Conservation (phyloP, 2,329 filamentous ascomycete genomes). For the Colletotrichum sansevieriae region DNA sequence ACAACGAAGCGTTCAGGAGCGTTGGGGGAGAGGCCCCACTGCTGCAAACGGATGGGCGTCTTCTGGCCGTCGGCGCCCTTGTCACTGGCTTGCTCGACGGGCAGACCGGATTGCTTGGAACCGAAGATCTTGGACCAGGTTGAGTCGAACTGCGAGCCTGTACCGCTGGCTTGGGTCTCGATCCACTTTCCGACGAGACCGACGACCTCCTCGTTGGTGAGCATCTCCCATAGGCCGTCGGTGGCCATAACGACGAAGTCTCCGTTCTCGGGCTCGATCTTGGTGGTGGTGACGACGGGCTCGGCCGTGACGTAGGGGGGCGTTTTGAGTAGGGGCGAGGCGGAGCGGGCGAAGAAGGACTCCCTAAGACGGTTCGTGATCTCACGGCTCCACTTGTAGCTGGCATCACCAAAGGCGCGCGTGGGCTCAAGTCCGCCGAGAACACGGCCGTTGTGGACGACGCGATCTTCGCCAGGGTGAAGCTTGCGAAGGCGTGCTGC, state of each 20-base stretch:
- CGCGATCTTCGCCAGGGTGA: slow-evolving; percentile 90
- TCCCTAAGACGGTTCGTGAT: slow-evolving; percentile 85
- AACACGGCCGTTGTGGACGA: slow-evolving; percentile 89
- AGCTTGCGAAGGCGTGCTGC: slow-evolving; percentile 84
- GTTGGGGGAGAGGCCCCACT: slow-evolving; percentile 86
- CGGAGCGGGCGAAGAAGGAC: slow-evolving; percentile 88
- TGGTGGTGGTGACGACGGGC: slow-evolving; percentile 92
- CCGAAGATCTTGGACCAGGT: slow-evolving; percentile 77
- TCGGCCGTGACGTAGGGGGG: slow-evolving; percentile 98
- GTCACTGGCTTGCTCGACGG: slow-evolving; percentile 76
- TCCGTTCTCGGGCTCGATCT: slow-evolving; percentile 88
- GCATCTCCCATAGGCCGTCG: slow-evolving; percentile 98
- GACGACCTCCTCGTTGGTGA: slow-evolving; percentile 98
- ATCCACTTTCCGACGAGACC: slow-evolving; percentile 98
- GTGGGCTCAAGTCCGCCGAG: slow-evolving; percentile 93
- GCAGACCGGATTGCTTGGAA: slow-evolving; percentile 68
- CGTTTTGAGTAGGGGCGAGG: slow-evolving; percentile 83
- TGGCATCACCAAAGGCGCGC: slow-evolving; percentile 94
- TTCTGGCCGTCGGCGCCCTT: slow-evolving; percentile 77
- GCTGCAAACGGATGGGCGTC: slow-evolving; percentile 87
- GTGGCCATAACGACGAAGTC: slow-evolving; percentile 98
- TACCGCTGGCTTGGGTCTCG: slow-evolving; percentile 74
- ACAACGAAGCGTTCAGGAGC: slow-evolving; percentile 89
- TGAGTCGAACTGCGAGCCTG: slow-evolving; percentile 75
- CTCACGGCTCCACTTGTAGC: slow-evolving; percentile 95